Evolutionary conservation across 139 green algal species (phyloP).

Genomic region (Limnomonas spitsbergensis): DNA sequence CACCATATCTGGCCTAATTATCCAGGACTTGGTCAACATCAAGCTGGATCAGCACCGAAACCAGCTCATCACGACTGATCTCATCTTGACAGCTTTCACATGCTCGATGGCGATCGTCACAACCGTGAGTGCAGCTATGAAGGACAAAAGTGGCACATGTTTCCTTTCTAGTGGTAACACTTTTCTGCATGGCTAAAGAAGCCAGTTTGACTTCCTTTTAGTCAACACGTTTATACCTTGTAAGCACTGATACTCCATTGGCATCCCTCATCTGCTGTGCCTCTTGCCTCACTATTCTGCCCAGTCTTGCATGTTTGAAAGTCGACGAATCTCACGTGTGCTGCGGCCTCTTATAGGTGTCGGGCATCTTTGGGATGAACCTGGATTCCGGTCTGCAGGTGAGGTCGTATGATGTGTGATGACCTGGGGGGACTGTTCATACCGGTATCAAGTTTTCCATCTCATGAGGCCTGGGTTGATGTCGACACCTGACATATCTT

Average conservation of each 20-base stretch:
- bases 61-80: conserved; percentile 74
- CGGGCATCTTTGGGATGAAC: conserved; percentile 95
- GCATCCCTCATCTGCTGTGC: neutral
- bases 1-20: too few relatives aligned
- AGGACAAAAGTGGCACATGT: too few relatives aligned
- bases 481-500: too few relatives aligned
- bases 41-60: conserved; percentile 86
- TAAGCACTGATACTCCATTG: neutral
- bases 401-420: too few relatives aligned
- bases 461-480: too few relatives aligned
- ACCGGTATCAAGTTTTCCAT: too few relatives aligned
- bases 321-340: neutral
- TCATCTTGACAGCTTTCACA: conserved; percentile 80
- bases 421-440: too few relatives aligned
- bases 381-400: conserved; percentile 52
- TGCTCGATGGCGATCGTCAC: conserved; percentile 64
- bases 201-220: too few relatives aligned
- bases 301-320: neutral
- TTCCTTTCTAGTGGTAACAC: too few relatives aligned
- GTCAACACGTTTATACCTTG: too few relatives aligned
- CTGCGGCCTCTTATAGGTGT: conserved; percentile 3
- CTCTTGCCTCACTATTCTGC: neutral
- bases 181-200: too few relatives aligned
- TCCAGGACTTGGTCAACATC: conserved; percentile 87
- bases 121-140: conserved; percentile 48